These are phyloP conservation scores for Mortierella sp. DNA, from an alignment of 371 early-diverging fungal genomes.

Conservation along the genomic window DNA sequence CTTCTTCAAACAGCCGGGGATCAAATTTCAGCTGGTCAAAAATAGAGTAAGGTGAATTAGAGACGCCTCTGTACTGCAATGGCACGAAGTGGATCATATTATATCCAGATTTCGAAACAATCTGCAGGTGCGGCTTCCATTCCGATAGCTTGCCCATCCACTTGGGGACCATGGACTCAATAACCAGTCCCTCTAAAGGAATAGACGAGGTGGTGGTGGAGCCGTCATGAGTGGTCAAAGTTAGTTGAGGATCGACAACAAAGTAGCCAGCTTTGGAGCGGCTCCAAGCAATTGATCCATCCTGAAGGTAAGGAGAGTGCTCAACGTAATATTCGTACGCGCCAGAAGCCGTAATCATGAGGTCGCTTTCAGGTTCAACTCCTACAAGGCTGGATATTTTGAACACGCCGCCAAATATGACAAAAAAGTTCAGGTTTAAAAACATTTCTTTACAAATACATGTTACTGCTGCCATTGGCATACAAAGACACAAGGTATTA, in stretches of 20 bases:
- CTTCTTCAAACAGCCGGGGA: slow-evolving; percentile 82
- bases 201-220: slow-evolving; percentile 27
- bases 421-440: slow-evolving; percentile 8
- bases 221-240: slow-evolving; percentile 39
- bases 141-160: slow-evolving; percentile 90
- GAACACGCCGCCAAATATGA: neutral
- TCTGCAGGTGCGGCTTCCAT: slow-evolving; percentile 84
- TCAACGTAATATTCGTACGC: slow-evolving; percentile 91
- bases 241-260: slow-evolving; percentile 89
- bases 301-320: slow-evolving; percentile 60
- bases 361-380: slow-evolving; percentile 78
- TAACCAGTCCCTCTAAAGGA: slow-evolving; percentile 87
- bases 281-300: slow-evolving; percentile 19
- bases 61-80: slow-evolving; percentile 87
- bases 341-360: slow-evolving; percentile 77
- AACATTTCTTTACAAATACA: too few species aligned
- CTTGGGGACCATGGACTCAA: slow-evolving; percentile 93
- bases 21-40: slow-evolving; percentile 90
- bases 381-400: slow-evolving; percentile 20
- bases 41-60: slow-evolving; percentile 97
- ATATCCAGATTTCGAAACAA: slow-evolving; percentile 82
- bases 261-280: slow-evolving; percentile 71
- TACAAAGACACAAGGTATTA: neutral
- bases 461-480: neutral
- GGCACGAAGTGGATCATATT: slow-evolving; percentile 99